Base-by-base conservation (phyloP, 352 stramenopile species). In the Phytophthora meadii region DNA sequence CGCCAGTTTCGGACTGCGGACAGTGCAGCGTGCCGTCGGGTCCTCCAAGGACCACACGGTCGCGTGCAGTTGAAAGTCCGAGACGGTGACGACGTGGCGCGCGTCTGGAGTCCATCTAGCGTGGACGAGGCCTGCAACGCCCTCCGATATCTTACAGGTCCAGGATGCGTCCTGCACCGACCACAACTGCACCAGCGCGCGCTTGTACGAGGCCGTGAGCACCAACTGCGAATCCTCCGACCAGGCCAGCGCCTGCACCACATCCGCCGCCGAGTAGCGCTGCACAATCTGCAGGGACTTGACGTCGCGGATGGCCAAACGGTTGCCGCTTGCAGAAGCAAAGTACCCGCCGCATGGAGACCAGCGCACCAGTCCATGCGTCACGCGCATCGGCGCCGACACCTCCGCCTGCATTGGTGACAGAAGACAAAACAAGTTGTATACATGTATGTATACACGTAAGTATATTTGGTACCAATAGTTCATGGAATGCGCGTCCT, bases 1-100 rank as follows among this genome's bases (percentile, higher is more conserved):
- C 8, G 71, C 70, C 40, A 95, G 74, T 54, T 95, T 95, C 8
- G 87, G 87, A 46, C 74, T 77, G 5, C 82, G 74, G 52, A 94
- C 89, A 41, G 77, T 76, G 25, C 74, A 88, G 24, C 87, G 81
- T 19, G 79, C 78, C 5, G 70, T 69, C 22, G 75, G 61, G 51
- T 92, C 79, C n/a, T 75, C 41, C 4, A 95, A 70, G 17, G 83
- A 93, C 87, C 87, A 95, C 28, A 95, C 83, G 2, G 82, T 94
- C 24, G 82, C 85, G 48, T 94, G 86, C 22, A 95, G 66, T 59
- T 92, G 85, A 48, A 95, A 95, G 66, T 95, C 87, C n/a, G 87
- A 88, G 11, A 95, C 81, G 0, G 85, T 94, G 52, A 95, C 68
- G 5, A 93, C 52, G 44, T 95, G 87, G 14, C 82, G 79, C 45